Base-by-base conservation (phyloP, 495 filamentous ascomycete genomes). In the Aspergillus conjunctus region DNA sequence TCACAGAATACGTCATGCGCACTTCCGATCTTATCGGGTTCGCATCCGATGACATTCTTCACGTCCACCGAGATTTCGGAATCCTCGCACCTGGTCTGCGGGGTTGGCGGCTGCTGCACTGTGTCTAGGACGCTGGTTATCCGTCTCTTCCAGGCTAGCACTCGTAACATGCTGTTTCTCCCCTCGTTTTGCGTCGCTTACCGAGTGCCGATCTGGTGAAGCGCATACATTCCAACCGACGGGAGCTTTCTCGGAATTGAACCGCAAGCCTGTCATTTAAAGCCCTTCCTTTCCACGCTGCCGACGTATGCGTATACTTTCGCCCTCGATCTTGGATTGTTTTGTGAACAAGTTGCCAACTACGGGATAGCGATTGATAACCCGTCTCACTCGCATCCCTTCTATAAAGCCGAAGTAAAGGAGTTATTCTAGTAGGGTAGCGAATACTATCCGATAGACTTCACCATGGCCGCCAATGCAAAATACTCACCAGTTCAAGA, bases 401-500 rank as follows among this genome's bases (percentile, higher is more conserved):
- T 26, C 26, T 2, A 26, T 26, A 26, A 26, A 26, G 26, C 26
- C 2, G 26, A 26, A 26, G 26, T 26, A 5, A 2, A 26, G 26
- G 26, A 26, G 26, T 5, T 26, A 26, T 26, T 26, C 26, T 26
- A 2, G 26, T 26, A 26, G 26, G 26, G 5, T 26, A 26, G 26
- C 20, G 22, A 41, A 44, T 17, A 7, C 14, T 33, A 7, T 54
- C 33, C 32, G 20, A 34, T 20, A 34, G 12, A 48, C 20, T 17
- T 7, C 7, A 21, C 17, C 44, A 48, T 48, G 44, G 17, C n/a
- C n/a, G 21, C 20, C 20, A 48, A 21, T 21, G 44, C 44, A 18
- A 48, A 20, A 4, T 81, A 81, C 55, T 81, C 78, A 10, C 73
- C 76, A 21, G 64, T 76, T 41, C 64, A 67, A 10, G 78, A 81